Evolutionary conservation across 108 stramenopile genomes (phyloP), one percentile per base, ranked within the genome.

Genomic region (Chaetoceros muelleri): DNA sequence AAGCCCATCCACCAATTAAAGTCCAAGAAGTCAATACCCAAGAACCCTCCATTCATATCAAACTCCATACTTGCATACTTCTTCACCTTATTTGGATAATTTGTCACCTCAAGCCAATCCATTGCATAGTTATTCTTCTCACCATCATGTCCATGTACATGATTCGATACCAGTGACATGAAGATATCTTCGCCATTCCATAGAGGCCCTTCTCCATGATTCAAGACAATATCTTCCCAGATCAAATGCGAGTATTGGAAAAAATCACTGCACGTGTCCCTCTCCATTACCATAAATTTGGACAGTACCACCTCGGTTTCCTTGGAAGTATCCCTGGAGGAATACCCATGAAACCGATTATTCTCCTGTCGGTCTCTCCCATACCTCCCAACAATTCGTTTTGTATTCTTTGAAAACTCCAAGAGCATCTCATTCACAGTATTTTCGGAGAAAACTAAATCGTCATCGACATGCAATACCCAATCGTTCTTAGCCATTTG

Each of bases 141-240:
- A 18, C 27, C 27, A 18, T 57, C 51, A 13, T n/a, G 30, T 25
- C 48, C 47, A 46, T 74, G 69, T 10, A 70, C 69, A 48, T 74
- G 73, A 55, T 74, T 74, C 26, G 73, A 67, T 28, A 66, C 65
- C 27, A 74, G 55, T 7, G 59, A 61, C 68, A 74, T 66, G 65
- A 74, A 74, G 47, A 74, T 74, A 34, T 74, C 73, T 52, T 74
- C 73, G 8, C 68, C 73, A 45, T 74, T 74, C 73, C 73, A 74
- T 17, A 74, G 52, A 27, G 73, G 73, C 45, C 66, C 66, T 28
- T 67, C 66, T 22, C 64, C 68, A 21, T 50, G 30, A 18, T 58
- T 57, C 18, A 64, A 30, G n/a, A 74, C 47, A 2, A 61, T 20
- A 30, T 69, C 67, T 28, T 62, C 30, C 61, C 66, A 62, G 13